phyloP scores from a whole-genome alignment of 176 grass and related monocot genomes.

The Oropetium thomaeum region DNA sequence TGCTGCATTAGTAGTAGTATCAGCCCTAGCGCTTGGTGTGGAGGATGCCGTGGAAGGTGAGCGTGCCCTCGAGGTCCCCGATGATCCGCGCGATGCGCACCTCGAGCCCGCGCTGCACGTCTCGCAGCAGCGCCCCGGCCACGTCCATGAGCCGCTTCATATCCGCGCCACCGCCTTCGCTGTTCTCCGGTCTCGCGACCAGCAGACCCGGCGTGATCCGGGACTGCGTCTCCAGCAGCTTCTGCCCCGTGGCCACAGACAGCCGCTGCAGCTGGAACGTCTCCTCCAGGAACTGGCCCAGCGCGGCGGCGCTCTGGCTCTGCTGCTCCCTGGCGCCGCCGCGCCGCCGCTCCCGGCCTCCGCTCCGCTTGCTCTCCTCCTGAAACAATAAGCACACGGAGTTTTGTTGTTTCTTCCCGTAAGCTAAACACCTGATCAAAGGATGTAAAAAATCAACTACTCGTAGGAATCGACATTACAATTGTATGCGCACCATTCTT shows the following conservation, averaged over 20 bases:
- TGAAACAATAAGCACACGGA: no score
- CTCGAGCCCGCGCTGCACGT: constrained; percentile 81
- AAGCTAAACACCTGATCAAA: no score
- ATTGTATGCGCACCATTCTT: no score
- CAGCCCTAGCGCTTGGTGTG: constrained; percentile 30
- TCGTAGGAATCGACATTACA: no score
- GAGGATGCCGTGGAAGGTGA: constrained; percentile 79
- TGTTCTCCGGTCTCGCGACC: neutral
- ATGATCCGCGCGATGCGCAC: constrained; percentile 72
- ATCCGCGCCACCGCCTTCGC: constrained; percentile 39
- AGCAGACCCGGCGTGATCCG: constrained; percentile 47
- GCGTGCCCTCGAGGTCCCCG: constrained; percentile 75
- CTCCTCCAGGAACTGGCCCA: constrained; percentile 64
- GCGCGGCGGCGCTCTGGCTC: constrained; percentile 38
- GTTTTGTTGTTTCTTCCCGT: no score
- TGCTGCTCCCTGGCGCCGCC: constrained; percentile 30
- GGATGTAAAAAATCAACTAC: no score
- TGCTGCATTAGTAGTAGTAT: neutral
- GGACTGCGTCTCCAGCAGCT: constrained; percentile 70
- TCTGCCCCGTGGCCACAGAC: constrained; percentile 84
- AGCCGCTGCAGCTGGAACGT: constrained; percentile 81
- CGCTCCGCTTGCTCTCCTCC: constrained; percentile 56
- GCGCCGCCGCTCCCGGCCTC: constrained; percentile 29
- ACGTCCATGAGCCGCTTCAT: constrained; percentile 64
- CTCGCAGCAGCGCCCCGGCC: constrained; percentile 55